A percentile compares a stretch with the other conserved stretches of the same genome.
These are phyloP conservation scores for Hymenoscyphus occultus DNA, from an alignment of 2,329 filamentous ascomycete genomes.

Conservation along the genomic window DNA sequence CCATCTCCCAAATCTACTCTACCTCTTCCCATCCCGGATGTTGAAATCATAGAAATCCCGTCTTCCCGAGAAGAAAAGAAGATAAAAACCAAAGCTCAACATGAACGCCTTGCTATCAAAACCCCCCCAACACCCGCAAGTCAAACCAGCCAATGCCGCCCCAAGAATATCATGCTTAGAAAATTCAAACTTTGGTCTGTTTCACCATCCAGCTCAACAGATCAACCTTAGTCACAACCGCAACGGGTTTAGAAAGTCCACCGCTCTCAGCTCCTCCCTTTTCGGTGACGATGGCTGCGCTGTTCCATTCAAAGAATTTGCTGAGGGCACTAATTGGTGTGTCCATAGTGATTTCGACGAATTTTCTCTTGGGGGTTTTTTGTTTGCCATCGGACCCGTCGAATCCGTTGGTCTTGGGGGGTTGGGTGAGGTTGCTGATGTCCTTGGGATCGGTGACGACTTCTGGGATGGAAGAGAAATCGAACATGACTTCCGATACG, in stretches of 20 bases:
- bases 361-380: conserved; percentile 59
- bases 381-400: conserved; percentile 36
- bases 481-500: conserved; percentile 92
- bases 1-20: neutral
- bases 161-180: neutral
- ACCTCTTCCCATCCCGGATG: conserved; percentile 9
- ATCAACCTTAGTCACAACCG: conserved; percentile 95
- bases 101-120: conserved; percentile 7
- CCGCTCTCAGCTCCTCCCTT: conserved; percentile 49
- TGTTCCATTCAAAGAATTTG: conserved; percentile 98
- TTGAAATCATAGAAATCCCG: conserved; percentile 13
- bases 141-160: neutral
- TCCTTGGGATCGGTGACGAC: conserved; percentile 84
- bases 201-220: conserved; percentile 88
- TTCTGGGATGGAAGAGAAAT: conserved; percentile 84
- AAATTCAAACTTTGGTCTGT: conserved; percentile 42
- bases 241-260: conserved; percentile 70
- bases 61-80: neutral
- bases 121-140: neutral
- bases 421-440: conserved; percentile 42
- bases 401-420: conserved; percentile 34
- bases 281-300: conserved; percentile 90
- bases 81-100: neutral
- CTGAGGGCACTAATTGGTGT: conserved; percentile 81
- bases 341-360: conserved; percentile 91